Conservation (phyloP, 2,329 filamentous ascomycete species). For the Periconia digitata region DNA sequence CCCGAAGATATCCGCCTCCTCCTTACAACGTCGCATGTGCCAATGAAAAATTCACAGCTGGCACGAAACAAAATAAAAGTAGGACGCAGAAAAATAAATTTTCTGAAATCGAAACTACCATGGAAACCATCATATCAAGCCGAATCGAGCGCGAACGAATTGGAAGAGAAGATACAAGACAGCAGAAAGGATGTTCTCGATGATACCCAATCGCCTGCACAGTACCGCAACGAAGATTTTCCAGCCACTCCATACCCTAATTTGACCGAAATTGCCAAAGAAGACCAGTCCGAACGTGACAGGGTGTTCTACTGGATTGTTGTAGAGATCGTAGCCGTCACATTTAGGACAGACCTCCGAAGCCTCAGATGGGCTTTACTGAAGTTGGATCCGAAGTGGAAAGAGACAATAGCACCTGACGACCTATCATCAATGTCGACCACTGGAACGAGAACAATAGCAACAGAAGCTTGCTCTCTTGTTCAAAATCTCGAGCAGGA, state of each 20-base stretch:
- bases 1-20: too few relatives aligned
- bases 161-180: not conserved
- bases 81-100: too few relatives aligned
- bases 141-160: not conserved
- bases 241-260: constrained; percentile 3
- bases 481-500: too few relatives aligned
- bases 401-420: too few relatives aligned
- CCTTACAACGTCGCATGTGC: too few relatives aligned
- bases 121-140: constrained; percentile 2
- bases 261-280: constrained; percentile 1
- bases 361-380: constrained; percentile 3
- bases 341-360: constrained; percentile 3
- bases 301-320: constrained; percentile 2
- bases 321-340: constrained; percentile 7
- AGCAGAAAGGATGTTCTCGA: not conserved
- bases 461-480: too few relatives aligned
- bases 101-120: constrained; percentile 1
- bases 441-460: too few relatives aligned
- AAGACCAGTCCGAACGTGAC: not conserved
- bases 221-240: not conserved
- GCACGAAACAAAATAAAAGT: too few relatives aligned
- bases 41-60: too few relatives aligned
- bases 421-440: too few relatives aligned
- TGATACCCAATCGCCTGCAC: constrained; percentile 5
- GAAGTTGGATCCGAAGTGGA: constrained; percentile 3